Evolutionary conservation across 169 alveolate species (phyloP).

Genomic region (Eimeria necatrix): DNA sequence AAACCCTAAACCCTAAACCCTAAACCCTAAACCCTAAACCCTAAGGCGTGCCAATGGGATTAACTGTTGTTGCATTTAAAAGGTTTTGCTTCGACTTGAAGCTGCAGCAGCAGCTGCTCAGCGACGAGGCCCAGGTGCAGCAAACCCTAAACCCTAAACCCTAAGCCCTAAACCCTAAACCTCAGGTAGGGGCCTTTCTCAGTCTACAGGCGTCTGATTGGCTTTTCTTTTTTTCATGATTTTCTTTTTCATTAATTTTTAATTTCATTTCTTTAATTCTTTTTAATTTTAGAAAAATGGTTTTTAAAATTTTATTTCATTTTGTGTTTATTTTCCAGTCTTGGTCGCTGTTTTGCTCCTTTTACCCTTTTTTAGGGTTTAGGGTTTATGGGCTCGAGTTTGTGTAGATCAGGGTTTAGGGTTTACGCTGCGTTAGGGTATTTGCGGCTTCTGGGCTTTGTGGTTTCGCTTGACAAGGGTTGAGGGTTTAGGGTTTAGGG

Average conservation of each 20-base stretch:
- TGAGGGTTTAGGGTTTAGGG: not conserved
- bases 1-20: no score
- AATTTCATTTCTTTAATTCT: not conserved
- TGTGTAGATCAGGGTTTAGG: no score
- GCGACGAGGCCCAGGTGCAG: conserved; percentile 62
- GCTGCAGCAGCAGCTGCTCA: conserved; percentile 35
- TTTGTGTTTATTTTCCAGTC: not conserved
- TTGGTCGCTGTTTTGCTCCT: not conserved
- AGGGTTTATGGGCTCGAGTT: no score
- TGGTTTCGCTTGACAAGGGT: not conserved
- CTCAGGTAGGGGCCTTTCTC: not conserved
- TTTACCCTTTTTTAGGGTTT: no score
- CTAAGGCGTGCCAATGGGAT: conserved; percentile 68
- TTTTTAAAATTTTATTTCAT: not conserved
- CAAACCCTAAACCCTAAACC: not conserved
- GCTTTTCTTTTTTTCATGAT: conserved; percentile 27
- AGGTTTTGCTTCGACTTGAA: conserved; percentile 62
- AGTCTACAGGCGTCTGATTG: no score
- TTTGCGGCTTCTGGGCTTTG: not conserved
- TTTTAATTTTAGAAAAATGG: not conserved
- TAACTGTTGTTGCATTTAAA: conserved; percentile 24
- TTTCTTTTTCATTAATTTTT: conserved; percentile 17
- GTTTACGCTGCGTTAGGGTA: not conserved
- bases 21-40: no score
- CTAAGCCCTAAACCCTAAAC: not conserved